phyloP scores from a whole-genome alignment of 768 basidiomycete species.

The Hemileccinum impolitum region DNA sequence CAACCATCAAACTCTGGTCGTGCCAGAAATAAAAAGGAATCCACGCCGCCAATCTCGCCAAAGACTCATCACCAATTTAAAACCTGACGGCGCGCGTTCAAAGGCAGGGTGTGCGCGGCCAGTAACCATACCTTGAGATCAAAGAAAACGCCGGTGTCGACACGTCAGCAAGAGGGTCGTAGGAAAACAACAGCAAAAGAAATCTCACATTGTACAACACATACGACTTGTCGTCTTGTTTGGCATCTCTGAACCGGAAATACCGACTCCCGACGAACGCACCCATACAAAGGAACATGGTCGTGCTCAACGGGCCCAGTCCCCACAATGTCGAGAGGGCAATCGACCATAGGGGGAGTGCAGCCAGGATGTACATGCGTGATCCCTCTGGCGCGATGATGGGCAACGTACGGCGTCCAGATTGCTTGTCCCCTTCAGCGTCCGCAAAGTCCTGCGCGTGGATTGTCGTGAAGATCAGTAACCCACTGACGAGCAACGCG shows the following conservation, averaged over 20 bases:
- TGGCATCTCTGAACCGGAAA: slow-evolving; percentile 11
- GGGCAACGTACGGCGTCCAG: slow-evolving; percentile 32
- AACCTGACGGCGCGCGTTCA: slow-evolving; percentile 5
- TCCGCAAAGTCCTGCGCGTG: slow-evolving; percentile 37
- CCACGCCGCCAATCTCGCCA: too few relatives aligned
- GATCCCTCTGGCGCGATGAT: slow-evolving; percentile 21
- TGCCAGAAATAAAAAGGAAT: too few relatives aligned
- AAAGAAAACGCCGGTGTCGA: background rate
- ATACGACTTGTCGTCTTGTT: slow-evolving; percentile 8
- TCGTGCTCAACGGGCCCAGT: slow-evolving; percentile 7
- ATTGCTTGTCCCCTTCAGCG: slow-evolving; percentile 26
- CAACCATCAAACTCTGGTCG: too few relatives aligned
- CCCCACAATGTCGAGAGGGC: slow-evolving; percentile 4
- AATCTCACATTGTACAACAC: slow-evolving; percentile 15
- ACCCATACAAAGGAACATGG: slow-evolving; percentile 8
- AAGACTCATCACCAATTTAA: slow-evolving; percentile 5
- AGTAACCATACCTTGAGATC: slow-evolving; percentile 8
- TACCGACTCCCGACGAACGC: slow-evolving; percentile 14
- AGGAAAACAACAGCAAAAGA: background rate
- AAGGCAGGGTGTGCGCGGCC: slow-evolving; percentile 5
- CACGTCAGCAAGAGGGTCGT: background rate
- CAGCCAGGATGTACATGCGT: slow-evolving; percentile 8
- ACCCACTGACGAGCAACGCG: slow-evolving; percentile 24
- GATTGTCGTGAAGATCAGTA: slow-evolving; percentile 35
- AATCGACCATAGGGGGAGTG: slow-evolving; percentile 12